Evolutionary conservation across 179 eudicot genomes (phyloP), one percentile per base, ranked within the genome.

Genomic region (Nepenthes alata): DNA sequence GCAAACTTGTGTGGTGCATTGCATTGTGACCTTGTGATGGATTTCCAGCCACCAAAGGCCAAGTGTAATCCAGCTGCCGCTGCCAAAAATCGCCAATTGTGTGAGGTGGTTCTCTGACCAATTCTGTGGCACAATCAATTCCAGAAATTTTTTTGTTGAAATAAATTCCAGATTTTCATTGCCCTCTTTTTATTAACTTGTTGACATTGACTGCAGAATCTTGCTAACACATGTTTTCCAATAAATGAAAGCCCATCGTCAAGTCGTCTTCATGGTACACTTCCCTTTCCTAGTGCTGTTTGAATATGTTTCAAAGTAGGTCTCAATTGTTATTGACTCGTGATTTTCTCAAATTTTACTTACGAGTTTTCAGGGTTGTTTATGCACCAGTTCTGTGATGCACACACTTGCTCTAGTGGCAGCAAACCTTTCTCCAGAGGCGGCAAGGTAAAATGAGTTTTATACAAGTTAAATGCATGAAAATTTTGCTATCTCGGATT

Each of bases 1-100:
- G 90, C 97, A 38, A 86, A 90, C 77, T 55, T 83, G 56, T 87
- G 97, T 68, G 95, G 97, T 62, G 96, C 96, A 41, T 70, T 88
- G 71, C 96, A 91, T 65, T 88, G 97, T 72, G 97, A 91, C 70
- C 81, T 70, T 63, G 75, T 75, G 67, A 72, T 84, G 78, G 83
- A 82, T 58, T 66, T 66, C 2, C 70, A 70, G 59, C 72, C 68
- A 11, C 78, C 67, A 65, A 88, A 85, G 69, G 74, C 73, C 58
- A 90, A 83, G 77, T 91, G 96, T 73, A 91, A 85, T 77, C 96
- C 96, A 25, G 96, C 96, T 41, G 96, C 96, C 41, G 86, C 85
- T 66, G 74, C 75, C 25, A 85, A 75, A 72, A 85, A 88, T 64
- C 86, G 67, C 38, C 93, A 81, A 60, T 59, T 91, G 44, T 91